These are phyloP conservation scores for Alternaria triticina DNA, from an alignment of 2,329 filamentous ascomycete species.

Conservation along the genomic window DNA sequence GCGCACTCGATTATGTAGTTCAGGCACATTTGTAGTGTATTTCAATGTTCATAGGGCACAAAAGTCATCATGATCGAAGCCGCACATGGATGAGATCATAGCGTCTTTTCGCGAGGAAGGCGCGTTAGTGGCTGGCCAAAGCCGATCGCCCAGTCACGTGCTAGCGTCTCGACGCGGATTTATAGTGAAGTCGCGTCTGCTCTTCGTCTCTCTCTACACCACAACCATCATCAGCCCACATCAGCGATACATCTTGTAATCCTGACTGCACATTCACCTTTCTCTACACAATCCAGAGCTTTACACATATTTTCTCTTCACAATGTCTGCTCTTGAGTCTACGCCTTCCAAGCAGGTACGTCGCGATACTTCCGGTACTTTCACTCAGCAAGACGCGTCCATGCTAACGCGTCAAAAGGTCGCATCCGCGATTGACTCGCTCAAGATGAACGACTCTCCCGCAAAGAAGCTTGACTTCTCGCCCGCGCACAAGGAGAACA, in stretches of 20 bases:
- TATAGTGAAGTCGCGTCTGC: conserved; percentile 30
- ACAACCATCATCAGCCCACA: conserved; percentile 32
- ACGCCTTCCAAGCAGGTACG: conserved; percentile 76
- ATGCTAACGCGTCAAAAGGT: conserved; percentile 65
- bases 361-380: conserved; percentile 24
- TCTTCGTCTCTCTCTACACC: conserved; percentile 20
- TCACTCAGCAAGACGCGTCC: conserved; percentile 35
- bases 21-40: not conserved
- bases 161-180: conserved; percentile 18
- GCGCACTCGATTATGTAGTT: not conserved
- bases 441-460: conserved; percentile 89
- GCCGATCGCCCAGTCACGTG: conserved; percentile 32
- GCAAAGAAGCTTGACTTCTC: conserved; percentile 87
- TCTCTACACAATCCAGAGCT: conserved; percentile 15
- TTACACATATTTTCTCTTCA: conserved; percentile 21
- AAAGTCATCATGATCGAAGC: conserved; percentile 10
- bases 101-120: conserved; percentile 25
- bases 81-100: conserved; percentile 36
- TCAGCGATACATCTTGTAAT: conserved; percentile 22
- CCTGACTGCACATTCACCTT: conserved; percentile 22
- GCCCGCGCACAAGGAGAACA: conserved; percentile 80
- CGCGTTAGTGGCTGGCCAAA: conserved; percentile 20
- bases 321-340: conserved; percentile 76
- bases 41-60: not conserved
- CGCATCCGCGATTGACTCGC: conserved; percentile 81